phyloP scores from a whole-genome alignment of 768 basidiomycete species.

The Pleurotus citrinopileatus region DNA sequence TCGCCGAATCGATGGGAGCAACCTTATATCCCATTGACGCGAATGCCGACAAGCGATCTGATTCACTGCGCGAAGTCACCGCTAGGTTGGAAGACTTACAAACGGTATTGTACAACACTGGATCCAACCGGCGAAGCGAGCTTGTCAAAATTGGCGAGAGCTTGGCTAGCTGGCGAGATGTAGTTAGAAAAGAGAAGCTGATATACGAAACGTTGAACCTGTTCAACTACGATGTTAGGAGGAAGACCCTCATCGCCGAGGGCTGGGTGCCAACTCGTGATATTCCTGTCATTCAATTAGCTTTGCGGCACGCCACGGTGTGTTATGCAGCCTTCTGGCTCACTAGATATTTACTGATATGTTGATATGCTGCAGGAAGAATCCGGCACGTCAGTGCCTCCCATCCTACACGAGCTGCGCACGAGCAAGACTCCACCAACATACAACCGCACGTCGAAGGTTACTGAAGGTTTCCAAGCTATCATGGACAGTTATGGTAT shows the following conservation, averaged over 20 bases:
- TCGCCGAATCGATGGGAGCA: conserved; percentile 98
- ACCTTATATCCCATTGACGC: conserved; percentile 96
- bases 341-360: conserved; percentile 11
- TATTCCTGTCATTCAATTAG: conserved; percentile 80
- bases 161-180: conserved; percentile 88
- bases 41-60: conserved; percentile 88
- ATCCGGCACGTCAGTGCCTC: conserved; percentile 88
- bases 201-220: conserved; percentile 95
- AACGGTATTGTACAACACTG: conserved; percentile 86
- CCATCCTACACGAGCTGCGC: conserved; percentile 86
- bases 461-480: conserved; percentile 94
- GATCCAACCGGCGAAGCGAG: conserved; percentile 76
- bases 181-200: conserved; percentile 92
- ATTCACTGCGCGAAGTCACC: conserved; percentile 86
- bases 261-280: conserved; percentile 97
- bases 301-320: conserved; percentile 82
- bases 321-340: conserved; percentile 26
- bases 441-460: conserved; percentile 91
- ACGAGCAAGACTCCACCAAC: conserved; percentile 94
- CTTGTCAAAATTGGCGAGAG: conserved; percentile 82
- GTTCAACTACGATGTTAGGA: conserved; percentile 90
- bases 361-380: conserved; percentile 68
- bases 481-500: conserved; percentile 99
- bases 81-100: conserved; percentile 89
- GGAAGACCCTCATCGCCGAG: conserved; percentile 95